phyloP scores from a whole-genome alignment of 2,329 filamentous ascomycete species.

The Bisporella sp. region DNA sequence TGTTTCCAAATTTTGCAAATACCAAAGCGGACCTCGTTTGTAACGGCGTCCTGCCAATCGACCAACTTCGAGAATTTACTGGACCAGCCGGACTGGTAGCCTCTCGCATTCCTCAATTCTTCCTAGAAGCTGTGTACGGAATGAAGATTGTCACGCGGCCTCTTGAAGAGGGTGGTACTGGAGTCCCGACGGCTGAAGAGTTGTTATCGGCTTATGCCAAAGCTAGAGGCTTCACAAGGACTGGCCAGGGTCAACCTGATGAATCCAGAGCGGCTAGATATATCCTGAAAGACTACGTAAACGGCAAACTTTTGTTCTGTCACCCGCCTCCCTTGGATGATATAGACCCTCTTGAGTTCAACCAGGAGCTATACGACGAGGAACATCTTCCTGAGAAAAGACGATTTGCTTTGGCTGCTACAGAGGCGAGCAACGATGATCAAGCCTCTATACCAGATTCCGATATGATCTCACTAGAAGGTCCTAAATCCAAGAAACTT shows the following conservation, averaged over 20 bases:
- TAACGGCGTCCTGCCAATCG: constrained; percentile 90
- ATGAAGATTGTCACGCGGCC: constrained; percentile 79
- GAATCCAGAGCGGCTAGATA: constrained; percentile 86
- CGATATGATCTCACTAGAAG: constrained; percentile 48
- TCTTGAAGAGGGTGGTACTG: constrained; percentile 87
- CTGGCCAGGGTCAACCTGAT: constrained; percentile 84
- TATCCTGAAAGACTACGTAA: constrained; percentile 95
- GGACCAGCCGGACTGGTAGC: constrained; percentile 81
- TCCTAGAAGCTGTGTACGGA: constrained; percentile 89
- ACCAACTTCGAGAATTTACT: constrained; percentile 88
- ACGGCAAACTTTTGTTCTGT: constrained; percentile 87
- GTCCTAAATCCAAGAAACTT: constrained; percentile 67
- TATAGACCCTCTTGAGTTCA: constrained; percentile 72
- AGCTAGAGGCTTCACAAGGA: constrained; percentile 84
- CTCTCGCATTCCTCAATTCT: constrained; percentile 75
- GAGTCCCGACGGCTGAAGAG: constrained; percentile 77
- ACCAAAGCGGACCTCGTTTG: constrained; percentile 96
- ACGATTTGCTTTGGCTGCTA: constrained; percentile 52
- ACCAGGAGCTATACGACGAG: constrained; percentile 80
- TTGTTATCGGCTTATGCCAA: constrained; percentile 78
- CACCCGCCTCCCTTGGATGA: constrained; percentile 72
- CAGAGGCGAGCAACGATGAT: constrained; percentile 27
- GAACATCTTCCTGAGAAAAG: constrained; percentile 77
- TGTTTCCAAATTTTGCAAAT: constrained; percentile 95
- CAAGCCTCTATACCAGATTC: constrained; percentile 34